Base-by-base conservation (phyloP, 768 basidiomycete species). In the Termitomyces sp. region DNA sequence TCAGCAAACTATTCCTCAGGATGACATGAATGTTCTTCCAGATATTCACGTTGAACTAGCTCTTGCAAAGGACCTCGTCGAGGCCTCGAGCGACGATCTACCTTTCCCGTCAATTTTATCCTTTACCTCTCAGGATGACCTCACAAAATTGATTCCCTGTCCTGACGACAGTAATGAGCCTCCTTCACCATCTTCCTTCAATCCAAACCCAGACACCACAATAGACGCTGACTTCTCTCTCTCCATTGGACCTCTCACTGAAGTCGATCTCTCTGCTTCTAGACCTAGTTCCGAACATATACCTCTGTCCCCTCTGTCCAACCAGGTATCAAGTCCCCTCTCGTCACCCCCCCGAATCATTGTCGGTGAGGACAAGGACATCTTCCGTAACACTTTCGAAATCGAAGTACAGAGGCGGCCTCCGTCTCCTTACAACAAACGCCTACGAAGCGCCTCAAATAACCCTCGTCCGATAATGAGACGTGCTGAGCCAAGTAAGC, bases 301-400 rank as follows among this genome's bases (percentile, higher is more conserved):
- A 21, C 51, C 42, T 46, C 55, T 58, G 30, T 62, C 57, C 7
- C 54, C 60, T 11, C 33, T 59, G 14, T 38, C 48, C 17, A 58
- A 41, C 33, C 57, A 61, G n/a, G 10, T 37, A 17, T 56, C 59
- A 40, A 59, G 60, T 40, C 62, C 60, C n/a, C 51, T 58, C 12
- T 59, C 58, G 31, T 60, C 62, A 43, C 54, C 60, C n/a, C 57
- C 53, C 9, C 26, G 40, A 30, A 59, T 57, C 26, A 46, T 57
- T 8, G 55, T 53, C 38, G 23, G 37, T 21, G 43, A 47, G 37
- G 46, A 57, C 3, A 31, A 23, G 9, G 57, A 58, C 21, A 15
- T 51, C 23, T 63, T 63, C 42, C 54, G 48, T 35, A 61, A 63
- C 47, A 61, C 33, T n/a, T 63, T 61, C 44, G 46, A 57, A 33